Evolutionary conservation across 805 yeast species (phyloP).

Genomic region (Ogataea henricii): DNA sequence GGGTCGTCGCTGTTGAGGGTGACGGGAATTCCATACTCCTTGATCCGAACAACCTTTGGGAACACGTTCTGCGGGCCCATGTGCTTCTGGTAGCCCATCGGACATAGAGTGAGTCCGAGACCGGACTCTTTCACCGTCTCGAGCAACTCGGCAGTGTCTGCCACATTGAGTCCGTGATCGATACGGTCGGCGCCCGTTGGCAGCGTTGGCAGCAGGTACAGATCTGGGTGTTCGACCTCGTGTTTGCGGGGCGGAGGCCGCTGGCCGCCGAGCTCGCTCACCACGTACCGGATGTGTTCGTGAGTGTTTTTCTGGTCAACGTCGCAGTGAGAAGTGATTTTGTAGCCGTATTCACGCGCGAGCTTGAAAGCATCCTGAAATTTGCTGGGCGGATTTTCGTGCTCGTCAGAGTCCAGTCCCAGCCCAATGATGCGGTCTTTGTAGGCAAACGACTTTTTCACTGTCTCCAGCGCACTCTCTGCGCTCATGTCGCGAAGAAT

Average conservation of each 20-base stretch:
- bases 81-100: slow-evolving; percentile 37
- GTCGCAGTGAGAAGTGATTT: slow-evolving; percentile 45
- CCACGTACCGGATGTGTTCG: slow-evolving; percentile 35
- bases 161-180: slow-evolving; percentile 47
- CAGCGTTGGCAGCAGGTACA: slow-evolving; percentile 14
- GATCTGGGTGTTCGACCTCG: slow-evolving; percentile 33
- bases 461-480: slow-evolving; percentile 40
- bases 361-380: slow-evolving; percentile 41
- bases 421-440: slow-evolving; percentile 42
- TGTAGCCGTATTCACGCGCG: slow-evolving; percentile 38
- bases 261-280: slow-evolving; percentile 20
- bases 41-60: slow-evolving; percentile 44
- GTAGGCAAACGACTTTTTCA: slow-evolving; percentile 35
- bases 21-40: slow-evolving; percentile 40
- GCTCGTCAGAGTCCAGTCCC: slow-evolving; percentile 48
- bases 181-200: slow-evolving; percentile 40
- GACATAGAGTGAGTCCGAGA: slow-evolving; percentile 44
- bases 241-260: slow-evolving; percentile 29
- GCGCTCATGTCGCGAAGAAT: slow-evolving; percentile 47
- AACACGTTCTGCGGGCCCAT: slow-evolving; percentile 37
- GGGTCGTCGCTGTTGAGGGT: slow-evolving; percentile 43
- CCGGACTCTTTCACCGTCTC: slow-evolving; percentile 36
- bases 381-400: slow-evolving; percentile 45
- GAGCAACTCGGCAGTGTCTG: slow-evolving; percentile 38
- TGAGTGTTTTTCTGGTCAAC: slow-evolving; percentile 49